Percentiles rank a stretch among this genome's conserved stretches.
Evolutionary conservation across 2,329 filamentous ascomycete species (phyloP).

Genomic region (Colletotrichum filicis): DNA sequence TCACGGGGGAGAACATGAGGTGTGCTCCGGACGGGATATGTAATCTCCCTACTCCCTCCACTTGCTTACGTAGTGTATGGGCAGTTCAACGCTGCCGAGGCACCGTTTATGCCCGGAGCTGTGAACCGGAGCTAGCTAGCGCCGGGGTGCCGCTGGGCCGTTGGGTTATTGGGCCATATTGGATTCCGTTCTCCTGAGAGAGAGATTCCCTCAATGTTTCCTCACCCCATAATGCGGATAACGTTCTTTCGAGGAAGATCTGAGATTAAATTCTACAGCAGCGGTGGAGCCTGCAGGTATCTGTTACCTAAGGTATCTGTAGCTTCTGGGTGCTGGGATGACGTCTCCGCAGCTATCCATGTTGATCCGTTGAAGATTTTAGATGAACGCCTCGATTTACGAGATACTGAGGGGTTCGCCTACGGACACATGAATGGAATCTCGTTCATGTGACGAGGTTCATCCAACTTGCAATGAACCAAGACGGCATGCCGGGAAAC

Average conservation of each 20-base stretch:
- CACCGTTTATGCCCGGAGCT: not conserved
- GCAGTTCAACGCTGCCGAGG: not conserved
- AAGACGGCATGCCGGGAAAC: too few species aligned
- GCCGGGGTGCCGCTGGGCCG: not conserved
- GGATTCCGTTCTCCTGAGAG: too few species aligned
- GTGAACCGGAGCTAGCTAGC: conserved; percentile 8
- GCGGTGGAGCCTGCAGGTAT: too few species aligned
- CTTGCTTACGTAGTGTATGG: not conserved
- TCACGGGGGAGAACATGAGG: not conserved
- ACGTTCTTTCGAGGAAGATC: too few species aligned
- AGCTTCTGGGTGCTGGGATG: not conserved
- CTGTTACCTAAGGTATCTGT: too few species aligned
- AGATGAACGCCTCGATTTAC: not conserved
- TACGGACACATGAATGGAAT: not conserved
- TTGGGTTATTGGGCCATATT: too few species aligned
- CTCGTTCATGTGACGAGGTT: too few species aligned
- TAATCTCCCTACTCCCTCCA: not conserved
- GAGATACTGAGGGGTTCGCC: not conserved
- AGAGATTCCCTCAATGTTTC: too few species aligned
- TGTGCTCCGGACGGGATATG: not conserved
- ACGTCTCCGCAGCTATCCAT: not conserved
- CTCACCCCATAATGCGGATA: too few species aligned
- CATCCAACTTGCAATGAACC: too few species aligned
- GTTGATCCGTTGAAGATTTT: not conserved
- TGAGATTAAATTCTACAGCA: too few species aligned